phyloP scores from a whole-genome alignment of 306 rosid genomes.

The Vicia sativa region DNA sequence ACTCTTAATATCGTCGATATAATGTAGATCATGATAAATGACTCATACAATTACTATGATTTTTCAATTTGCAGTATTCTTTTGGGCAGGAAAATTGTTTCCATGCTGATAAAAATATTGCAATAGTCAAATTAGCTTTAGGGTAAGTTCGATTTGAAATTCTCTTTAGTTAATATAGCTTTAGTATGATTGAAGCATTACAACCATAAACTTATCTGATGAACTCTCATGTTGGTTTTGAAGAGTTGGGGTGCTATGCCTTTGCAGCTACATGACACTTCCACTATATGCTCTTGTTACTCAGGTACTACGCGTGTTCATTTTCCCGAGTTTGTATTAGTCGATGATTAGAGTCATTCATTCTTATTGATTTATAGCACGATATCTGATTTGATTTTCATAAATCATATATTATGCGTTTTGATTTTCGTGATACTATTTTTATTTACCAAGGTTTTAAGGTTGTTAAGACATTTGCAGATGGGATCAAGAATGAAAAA shows the following conservation, averaged over 20 bases:
- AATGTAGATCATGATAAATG: conserved; percentile 5
- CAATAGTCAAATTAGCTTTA: conserved; percentile 61
- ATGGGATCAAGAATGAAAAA: conserved; percentile 92
- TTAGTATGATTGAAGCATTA: background rate
- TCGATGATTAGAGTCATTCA: background rate
- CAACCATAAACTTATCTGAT: conserved; percentile 19
- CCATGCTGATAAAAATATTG: conserved; percentile 64
- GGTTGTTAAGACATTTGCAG: conserved; percentile 49
- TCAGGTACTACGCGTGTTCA: conserved; percentile 62
- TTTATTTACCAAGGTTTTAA: background rate
- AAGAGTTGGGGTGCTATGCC: conserved; percentile 61
- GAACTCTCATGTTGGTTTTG: conserved; percentile 32
- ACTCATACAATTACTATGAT: conserved; percentile 6
- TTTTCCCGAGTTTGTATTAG: conserved; percentile 2
- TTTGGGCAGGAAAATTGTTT: conserved; percentile 77
- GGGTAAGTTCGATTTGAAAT: conserved; percentile 62
- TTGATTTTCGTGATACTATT: too few species aligned
- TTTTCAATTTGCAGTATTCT: conserved; percentile 71
- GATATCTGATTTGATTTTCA: background rate
- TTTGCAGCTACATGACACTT: conserved; percentile 95
- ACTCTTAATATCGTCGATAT: conserved; percentile 2
- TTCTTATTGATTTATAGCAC: background rate
- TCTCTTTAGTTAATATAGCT: background rate
- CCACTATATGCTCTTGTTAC: conserved; percentile 92
- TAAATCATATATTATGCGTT: too few species aligned